Evolutionary conservation across 2,329 filamentous ascomycete genomes (phyloP).

Genomic region (Orbilia blumenaviensis): DNA sequence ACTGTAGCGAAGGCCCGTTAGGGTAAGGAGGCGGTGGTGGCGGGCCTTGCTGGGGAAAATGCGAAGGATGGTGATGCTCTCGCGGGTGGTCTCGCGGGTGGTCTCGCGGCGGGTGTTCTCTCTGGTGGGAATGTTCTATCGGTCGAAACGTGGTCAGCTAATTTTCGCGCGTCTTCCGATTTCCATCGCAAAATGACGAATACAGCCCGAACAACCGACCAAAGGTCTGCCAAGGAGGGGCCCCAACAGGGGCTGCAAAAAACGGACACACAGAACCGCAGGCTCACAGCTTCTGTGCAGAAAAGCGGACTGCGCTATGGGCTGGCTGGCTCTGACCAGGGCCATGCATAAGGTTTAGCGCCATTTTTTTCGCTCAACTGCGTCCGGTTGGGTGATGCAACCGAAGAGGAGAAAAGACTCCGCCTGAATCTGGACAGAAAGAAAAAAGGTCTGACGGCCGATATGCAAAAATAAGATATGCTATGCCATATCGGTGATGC

Average conservation of each 20-base stretch:
- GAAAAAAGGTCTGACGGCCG: slow-evolving; percentile 3
- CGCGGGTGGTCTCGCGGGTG: slow-evolving; percentile 29
- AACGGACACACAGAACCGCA: slow-evolving; percentile 47
- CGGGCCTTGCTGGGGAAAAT: slow-evolving; percentile 46
- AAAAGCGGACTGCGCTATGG: slow-evolving; percentile 2
- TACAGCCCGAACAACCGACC: slow-evolving; percentile 44
- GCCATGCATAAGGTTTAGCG: slow-evolving; percentile 54
- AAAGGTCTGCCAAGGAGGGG: slow-evolving; percentile 27
- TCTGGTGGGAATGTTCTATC: slow-evolving; percentile 27
- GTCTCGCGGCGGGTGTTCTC: slow-evolving; percentile 26
- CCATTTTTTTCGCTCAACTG: slow-evolving; percentile 49
- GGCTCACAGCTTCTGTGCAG: slow-evolving; percentile 28
- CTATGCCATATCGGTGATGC: slow-evolving; percentile 5
- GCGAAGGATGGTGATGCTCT: slow-evolving; percentile 26
- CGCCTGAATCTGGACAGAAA: slow-evolving; percentile 30
- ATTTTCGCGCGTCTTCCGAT: slow-evolving; percentile 40
- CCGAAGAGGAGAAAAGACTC: slow-evolving; percentile 54
- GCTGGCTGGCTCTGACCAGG: slow-evolving; percentile 33
- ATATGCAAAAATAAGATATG: slow-evolving; percentile 12
- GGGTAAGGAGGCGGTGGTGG: slow-evolving; percentile 37
- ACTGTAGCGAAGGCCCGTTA: slow-evolving; percentile 41
- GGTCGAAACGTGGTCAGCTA: slow-evolving; percentile 30
- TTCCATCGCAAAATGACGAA: slow-evolving; percentile 48
- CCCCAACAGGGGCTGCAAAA: slow-evolving; percentile 8
- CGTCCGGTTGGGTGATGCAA: slow-evolving; percentile 55